Evolutionary conservation across 169 alveolate species (phyloP).

Genomic region (Blepharisma undulans): DNA sequence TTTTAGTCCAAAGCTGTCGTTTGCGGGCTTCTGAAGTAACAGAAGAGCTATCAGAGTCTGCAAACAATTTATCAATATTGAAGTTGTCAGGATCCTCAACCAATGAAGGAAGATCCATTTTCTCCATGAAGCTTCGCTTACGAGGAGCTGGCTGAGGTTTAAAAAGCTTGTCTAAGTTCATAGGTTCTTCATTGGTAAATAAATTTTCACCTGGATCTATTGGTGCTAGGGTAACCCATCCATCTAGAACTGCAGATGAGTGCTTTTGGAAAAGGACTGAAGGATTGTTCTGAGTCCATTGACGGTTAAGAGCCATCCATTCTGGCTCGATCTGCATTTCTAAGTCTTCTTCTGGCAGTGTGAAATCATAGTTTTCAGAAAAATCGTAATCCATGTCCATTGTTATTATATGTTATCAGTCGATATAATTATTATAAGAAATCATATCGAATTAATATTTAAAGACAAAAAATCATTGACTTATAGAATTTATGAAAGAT

Average conservation of each 20-base stretch:
- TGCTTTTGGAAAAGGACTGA: not conserved
- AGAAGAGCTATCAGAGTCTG: not conserved
- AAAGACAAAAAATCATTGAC: not conserved
- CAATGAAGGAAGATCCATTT: conserved; percentile 14
- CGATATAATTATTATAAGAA: too few relatives aligned
- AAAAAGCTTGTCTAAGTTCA: not conserved
- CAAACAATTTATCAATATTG: conserved; percentile 12
- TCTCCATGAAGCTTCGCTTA: conserved; percentile 30
- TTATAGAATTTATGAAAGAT: not conserved
- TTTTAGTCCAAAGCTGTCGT: not conserved
- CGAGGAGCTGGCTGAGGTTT: not conserved
- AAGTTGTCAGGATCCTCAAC: conserved; percentile 26
- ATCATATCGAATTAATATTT: not conserved
- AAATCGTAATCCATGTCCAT: conserved; percentile 35
- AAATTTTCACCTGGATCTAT: not conserved
- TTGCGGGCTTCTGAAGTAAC: not conserved
- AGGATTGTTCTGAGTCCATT: conserved; percentile 10
- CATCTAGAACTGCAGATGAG: conserved; percentile 14
- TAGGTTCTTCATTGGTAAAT: not conserved
- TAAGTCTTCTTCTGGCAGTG: not conserved
- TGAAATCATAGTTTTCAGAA: conserved; percentile 1
- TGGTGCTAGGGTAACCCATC: not conserved
- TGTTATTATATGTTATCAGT: not conserved
- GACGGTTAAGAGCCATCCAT: conserved; percentile 9
- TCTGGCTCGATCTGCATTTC: not conserved